Evolutionary conservation across 2,329 filamentous ascomycete genomes (phyloP), one percentile per base, ranked within the genome.

Genomic region (Fusarium ambrosium): DNA sequence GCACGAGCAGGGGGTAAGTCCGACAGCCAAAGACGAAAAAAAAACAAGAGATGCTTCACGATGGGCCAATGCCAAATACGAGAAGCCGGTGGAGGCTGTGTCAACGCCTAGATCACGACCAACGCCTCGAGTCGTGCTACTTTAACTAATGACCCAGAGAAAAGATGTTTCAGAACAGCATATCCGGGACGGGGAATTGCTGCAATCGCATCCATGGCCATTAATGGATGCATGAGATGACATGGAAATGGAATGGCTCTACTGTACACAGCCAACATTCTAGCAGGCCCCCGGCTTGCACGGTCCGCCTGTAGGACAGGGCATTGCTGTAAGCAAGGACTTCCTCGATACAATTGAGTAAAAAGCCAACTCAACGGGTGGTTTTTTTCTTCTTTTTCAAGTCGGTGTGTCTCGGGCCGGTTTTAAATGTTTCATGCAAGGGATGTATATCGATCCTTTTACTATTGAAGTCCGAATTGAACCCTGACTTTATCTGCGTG

Each of bases 21-120:
- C n/a, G 62, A 58, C 45, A 61, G 59, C 41, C n/a, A 43, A 18
- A 43, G 20, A 24, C 20, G 43, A 24, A 45, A 45, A 22, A 45
- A 37, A 34, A 29, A 9, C 6, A 8, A 55, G 34, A 41, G 24
- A 13, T n/a, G 48, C 32, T 48, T 53, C 27, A 32, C 32, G 62
- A 61, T 64, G 34, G 60, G 45, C 59, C 27, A 60, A 60, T 60
- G 27, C 27, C 63, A 64, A 66, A 78, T 77, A 78, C 76, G 76
- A 78, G 69, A 64, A 56, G 67, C 62, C 61, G 36, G 68, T 37
- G 74, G 76, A 71, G 76, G 76, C 76, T 78, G 73, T 78, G 74
- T 58, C 51, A 24, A 65, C 53, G 58, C 45, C 65, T 69, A 39
- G 68, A 68, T 70, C 64, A 60, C 58, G 32, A 58, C 36, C 51